These are phyloP conservation scores for Escovopsis sp. DNA, from an alignment of 2,329 filamentous ascomycete genomes.

Conservation along the genomic window DNA sequence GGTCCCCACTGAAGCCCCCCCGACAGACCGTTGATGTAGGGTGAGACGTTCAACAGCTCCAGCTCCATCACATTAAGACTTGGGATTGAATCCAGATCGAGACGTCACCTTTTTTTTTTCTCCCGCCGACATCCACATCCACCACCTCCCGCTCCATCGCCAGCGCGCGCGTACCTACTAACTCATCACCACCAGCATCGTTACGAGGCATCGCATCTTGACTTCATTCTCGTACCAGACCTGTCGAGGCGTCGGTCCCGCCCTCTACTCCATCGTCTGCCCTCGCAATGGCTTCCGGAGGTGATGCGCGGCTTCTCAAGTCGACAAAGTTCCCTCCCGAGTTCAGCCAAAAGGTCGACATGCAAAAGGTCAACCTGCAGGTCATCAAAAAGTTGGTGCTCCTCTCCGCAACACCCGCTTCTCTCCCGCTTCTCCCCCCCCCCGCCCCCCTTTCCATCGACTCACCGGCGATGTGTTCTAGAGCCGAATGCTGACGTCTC, in stretches of 20 bases:
- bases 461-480: too few species aligned
- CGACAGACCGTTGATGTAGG: too few species aligned
- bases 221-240: too few species aligned
- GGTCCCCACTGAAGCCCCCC: too few species aligned
- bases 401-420: slow-evolving; percentile 1
- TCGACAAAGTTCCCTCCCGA: slow-evolving; percentile 88
- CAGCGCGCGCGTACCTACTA: slow-evolving; percentile 6
- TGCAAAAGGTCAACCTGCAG: slow-evolving; percentile 90
- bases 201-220: too few species aligned
- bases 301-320: slow-evolving; percentile 79
- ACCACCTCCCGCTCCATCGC: slow-evolving; percentile 2
- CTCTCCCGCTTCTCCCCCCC: too few species aligned
- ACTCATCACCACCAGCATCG: neutral
- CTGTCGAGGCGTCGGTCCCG: too few species aligned
- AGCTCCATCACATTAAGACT: too few species aligned
- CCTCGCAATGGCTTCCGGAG: slow-evolving; percentile 58
- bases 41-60: too few species aligned
- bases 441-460: too few species aligned
- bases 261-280: too few species aligned
- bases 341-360: slow-evolving; percentile 93
- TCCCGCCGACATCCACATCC: neutral
- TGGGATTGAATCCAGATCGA: too few species aligned
- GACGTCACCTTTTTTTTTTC: slow-evolving; percentile 17
- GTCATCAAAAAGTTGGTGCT: slow-evolving; percentile 83
- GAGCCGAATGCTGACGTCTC: slow-evolving; percentile 6